Conservation (phyloP, 371 early-diverging fungal species). For the Mucor ambiguus region DNA sequence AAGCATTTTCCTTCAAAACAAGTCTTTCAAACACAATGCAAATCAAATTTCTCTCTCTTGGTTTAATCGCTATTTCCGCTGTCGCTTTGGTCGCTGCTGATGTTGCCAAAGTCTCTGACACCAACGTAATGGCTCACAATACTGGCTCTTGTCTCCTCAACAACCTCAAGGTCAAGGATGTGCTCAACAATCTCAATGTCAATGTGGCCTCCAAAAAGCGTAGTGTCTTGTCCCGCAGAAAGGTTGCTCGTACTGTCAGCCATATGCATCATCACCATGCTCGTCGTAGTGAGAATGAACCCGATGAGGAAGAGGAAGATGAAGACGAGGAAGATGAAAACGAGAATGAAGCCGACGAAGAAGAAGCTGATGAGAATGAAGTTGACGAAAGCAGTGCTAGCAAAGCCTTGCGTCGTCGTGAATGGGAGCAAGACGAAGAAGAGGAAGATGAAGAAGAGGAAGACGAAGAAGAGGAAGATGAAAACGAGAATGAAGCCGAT, state of each 20-base stretch:
- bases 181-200: neutral
- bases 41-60: conserved; percentile 1
- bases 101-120: neutral
- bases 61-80: neutral
- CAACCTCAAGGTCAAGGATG: neutral
- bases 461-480: conserved; percentile 1
- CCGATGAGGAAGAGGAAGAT: neutral
- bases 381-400: neutral
- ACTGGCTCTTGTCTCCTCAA: neutral
- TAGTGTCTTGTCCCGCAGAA: neutral
- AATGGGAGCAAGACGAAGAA: neutral
- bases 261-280: neutral
- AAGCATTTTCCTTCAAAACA: neutral
- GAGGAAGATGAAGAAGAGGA: neutral
- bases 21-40: neutral
- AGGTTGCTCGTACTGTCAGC: neutral
- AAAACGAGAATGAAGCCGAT: neutral
- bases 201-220: neutral
- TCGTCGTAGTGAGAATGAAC: neutral
- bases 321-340: neutral
- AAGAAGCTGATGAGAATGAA: neutral
- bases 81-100: neutral
- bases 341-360: neutral
- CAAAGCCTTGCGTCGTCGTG: neutral
- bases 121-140: neutral